A percentile compares a stretch with the other conserved stretches of the same genome.
phyloP scores from a whole-genome alignment of 257 asterid genomes.

The Buddleja alternifolia region DNA sequence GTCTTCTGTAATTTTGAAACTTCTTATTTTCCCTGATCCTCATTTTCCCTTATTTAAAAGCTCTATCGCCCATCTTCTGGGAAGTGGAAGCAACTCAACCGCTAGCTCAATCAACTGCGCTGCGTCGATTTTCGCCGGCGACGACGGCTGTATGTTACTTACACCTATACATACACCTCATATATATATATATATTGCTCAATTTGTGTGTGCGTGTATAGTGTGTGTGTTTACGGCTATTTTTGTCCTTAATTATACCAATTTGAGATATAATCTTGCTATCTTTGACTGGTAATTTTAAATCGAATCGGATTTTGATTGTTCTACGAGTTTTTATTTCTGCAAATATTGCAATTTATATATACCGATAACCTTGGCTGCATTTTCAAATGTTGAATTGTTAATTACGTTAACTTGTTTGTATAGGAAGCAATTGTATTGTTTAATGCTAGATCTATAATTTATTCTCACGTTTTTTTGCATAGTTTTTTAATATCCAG shows the following conservation, averaged over 20 bases:
- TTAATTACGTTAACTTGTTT: no score
- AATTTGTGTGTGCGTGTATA: not conserved
- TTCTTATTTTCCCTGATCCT: no score
- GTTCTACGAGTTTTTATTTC: not conserved
- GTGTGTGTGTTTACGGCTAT: no score
- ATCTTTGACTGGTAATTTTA: not conserved
- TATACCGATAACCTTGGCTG: not conserved
- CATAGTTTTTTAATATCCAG: not conserved
- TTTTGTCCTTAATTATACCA: not conserved
- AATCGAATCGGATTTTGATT: no score
- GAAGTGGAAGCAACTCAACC: slow-evolving; percentile 11
- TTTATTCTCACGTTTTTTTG: not conserved
- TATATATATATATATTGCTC: not conserved
- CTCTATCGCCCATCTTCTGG: not conserved
- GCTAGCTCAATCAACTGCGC: not conserved
- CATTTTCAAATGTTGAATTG: not conserved
- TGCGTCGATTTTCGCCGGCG: slow-evolving; percentile 14
- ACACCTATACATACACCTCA: not conserved
- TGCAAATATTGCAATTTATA: not conserved
- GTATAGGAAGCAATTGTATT: no score
- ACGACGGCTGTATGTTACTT: slow-evolving; percentile 10
- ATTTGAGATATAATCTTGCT: not conserved
- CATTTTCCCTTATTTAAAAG: no score
- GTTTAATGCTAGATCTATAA: not conserved
- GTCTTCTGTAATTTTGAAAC: no score